Evolutionary conservation across 1,284 basidiomycete species (phyloP).

Genomic region (Ganoderma lucidum): DNA sequence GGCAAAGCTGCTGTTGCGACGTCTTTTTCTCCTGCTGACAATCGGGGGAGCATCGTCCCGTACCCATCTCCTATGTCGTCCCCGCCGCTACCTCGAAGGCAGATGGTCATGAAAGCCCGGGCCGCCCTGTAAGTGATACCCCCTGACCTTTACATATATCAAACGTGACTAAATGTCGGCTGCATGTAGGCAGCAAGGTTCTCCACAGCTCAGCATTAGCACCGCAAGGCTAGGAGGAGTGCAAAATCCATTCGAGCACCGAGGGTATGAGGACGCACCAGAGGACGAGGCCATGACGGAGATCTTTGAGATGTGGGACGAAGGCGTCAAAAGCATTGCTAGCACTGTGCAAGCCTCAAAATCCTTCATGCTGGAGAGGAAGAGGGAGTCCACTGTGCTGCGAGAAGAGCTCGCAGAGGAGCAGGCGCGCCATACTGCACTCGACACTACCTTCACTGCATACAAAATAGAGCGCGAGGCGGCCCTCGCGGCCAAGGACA

Average conservation of each 20-base stretch:
- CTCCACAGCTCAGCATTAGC: background rate
- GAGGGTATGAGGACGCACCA: background rate
- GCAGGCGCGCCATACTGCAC: background rate
- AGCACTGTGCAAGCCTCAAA: background rate
- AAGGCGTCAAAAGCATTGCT: background rate
- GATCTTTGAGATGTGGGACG: background rate
- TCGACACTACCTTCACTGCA: background rate
- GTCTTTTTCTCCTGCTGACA: background rate
- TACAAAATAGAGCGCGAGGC: slow-evolving; percentile 2
- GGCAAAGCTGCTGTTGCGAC: background rate
- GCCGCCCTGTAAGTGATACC: background rate
- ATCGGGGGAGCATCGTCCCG: background rate
- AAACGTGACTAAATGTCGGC: background rate
- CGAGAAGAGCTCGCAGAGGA: slow-evolving; percentile 14
- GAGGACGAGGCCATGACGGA: background rate
- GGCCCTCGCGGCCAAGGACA: background rate
- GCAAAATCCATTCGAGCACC: background rate
- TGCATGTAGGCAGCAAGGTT: background rate
- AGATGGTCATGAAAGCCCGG: background rate
- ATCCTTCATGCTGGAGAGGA: background rate
- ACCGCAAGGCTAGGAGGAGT: background rate
- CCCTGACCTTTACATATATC: background rate
- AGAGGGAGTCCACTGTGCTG: background rate
- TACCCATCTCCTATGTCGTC: background rate
- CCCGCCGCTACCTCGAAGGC: background rate